Evolutionary conservation across 2,329 filamentous ascomycete genomes (phyloP).

Genomic region (Geosmithia putterillii): DNA sequence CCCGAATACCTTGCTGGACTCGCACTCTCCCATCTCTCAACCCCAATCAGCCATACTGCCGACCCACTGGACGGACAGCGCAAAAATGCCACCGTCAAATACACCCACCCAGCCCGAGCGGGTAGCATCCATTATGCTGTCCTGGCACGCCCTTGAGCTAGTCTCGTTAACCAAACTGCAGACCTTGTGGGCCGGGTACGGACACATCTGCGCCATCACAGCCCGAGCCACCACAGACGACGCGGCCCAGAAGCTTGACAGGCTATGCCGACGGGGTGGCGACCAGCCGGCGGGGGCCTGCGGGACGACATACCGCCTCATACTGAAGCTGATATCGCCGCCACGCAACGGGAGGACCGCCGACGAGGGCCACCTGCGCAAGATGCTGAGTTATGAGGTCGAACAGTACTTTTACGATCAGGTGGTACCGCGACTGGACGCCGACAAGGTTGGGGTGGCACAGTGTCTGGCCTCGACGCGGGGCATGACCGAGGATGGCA

Average conservation of each 20-base stretch:
- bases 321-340: slow-evolving; percentile 49
- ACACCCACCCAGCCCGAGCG: slow-evolving; percentile 10
- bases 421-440: slow-evolving; percentile 34
- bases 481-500: slow-evolving; percentile 9
- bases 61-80: too few species aligned
- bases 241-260: slow-evolving; percentile 3
- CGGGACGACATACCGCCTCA: slow-evolving; percentile 22
- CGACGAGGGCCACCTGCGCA: slow-evolving; percentile 50
- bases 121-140: slow-evolving; percentile 26
- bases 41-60: too few species aligned
- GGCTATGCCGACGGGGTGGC: neutral
- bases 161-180: slow-evolving; percentile 25
- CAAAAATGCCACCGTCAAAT: slow-evolving; percentile 1
- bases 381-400: slow-evolving; percentile 54
- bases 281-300: slow-evolving; percentile 3
- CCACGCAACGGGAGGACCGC: slow-evolving; percentile 14
- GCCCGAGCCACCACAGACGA: slow-evolving; percentile 20
- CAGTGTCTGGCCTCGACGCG: slow-evolving; percentile 33
- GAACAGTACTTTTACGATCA: slow-evolving; percentile 54
- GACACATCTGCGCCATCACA: slow-evolving; percentile 41
- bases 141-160: slow-evolving; percentile 25
- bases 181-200: slow-evolving; percentile 38
- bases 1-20: too few species aligned
- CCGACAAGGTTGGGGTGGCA: slow-evolving; percentile 31
- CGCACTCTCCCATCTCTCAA: too few species aligned